phyloP scores from a whole-genome alignment of 2,329 filamentous ascomycete species.

The Monosporascus sp. region DNA sequence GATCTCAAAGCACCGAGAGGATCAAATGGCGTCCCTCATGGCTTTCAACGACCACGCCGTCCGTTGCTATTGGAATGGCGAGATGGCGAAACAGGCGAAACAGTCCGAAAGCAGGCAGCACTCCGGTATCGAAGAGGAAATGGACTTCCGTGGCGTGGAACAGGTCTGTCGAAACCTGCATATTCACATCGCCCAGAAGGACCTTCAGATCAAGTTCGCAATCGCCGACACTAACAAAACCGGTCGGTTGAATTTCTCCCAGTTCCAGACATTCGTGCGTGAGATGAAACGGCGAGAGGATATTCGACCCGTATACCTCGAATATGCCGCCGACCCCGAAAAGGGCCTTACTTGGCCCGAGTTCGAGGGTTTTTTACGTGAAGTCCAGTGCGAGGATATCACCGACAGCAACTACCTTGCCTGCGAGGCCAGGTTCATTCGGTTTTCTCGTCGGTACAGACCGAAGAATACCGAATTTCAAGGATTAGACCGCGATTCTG shows the following conservation, averaged over 20 bases:
- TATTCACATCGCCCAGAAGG: constrained; percentile 78
- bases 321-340: constrained; percentile 51
- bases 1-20: constrained; percentile 79
- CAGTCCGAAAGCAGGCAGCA: constrained; percentile 50
- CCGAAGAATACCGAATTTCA: constrained; percentile 37
- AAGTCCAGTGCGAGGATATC: constrained; percentile 72
- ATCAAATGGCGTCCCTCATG: constrained; percentile 84
- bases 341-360: constrained; percentile 64
- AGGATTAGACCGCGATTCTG: constrained; percentile 39
- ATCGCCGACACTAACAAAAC: constrained; percentile 61
- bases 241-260: constrained; percentile 66
- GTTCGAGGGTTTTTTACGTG: constrained; percentile 70
- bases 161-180: constrained; percentile 83
- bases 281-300: constrained; percentile 81
- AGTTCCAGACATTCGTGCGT: constrained; percentile 80
- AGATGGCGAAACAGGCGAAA: constrained; percentile 70
- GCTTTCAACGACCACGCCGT: constrained; percentile 80
- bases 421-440: constrained; percentile 70
- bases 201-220: constrained; percentile 68
- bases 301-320: constrained; percentile 66
- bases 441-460: constrained; percentile 57
- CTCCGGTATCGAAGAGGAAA: constrained; percentile 56
- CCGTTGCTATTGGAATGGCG: constrained; percentile 76
- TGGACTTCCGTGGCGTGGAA: constrained; percentile 74
- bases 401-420: constrained; percentile 50